phyloP scores from a whole-genome alignment of 139 green algal genomes.

The Chlamydomonas sp. region DNA sequence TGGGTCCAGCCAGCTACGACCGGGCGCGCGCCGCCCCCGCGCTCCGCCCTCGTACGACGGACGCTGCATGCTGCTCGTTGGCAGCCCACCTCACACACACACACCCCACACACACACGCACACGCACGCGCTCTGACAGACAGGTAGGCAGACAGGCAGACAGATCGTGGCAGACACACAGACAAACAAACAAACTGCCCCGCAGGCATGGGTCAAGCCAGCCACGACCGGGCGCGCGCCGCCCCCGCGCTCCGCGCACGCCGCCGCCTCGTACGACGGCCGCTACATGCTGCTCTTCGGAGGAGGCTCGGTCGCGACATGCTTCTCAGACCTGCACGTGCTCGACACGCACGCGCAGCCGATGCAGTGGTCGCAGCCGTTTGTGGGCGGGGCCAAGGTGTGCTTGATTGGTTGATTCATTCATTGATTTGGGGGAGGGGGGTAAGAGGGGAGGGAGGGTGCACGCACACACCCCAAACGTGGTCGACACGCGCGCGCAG shows the following conservation, averaged over 20 bases:
- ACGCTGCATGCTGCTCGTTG: constrained; percentile 46
- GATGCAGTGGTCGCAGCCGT: constrained; percentile 44
- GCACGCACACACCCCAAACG: too few relatives aligned
- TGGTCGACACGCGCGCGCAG: constrained; percentile 72
- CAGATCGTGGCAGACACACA: too few relatives aligned
- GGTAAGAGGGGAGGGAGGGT: too few relatives aligned
- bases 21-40: constrained; percentile 19
- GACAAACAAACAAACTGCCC: too few relatives aligned
- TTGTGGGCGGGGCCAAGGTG: too few relatives aligned
- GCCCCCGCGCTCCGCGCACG: constrained; percentile 62
- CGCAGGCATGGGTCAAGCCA: constrained; percentile 7
- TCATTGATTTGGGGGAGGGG: too few relatives aligned
- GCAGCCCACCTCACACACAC: too few relatives aligned
- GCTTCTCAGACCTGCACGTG: constrained; percentile 76
- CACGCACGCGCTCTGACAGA: too few relatives aligned
- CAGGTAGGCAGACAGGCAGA: too few relatives aligned
- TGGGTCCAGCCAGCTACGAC: not conserved
- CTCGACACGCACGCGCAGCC: constrained; percentile 69
- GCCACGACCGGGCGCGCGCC: not conserved
- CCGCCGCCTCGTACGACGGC: constrained; percentile 38
- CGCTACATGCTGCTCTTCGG: constrained; percentile 48
- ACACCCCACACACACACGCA: too few relatives aligned
- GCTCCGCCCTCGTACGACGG: constrained; percentile 53
- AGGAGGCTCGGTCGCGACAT: constrained; percentile 74
- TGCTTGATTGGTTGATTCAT: too few relatives aligned